Evolutionary conservation across 1,284 basidiomycete species (phyloP).

Genomic region (Trametes hirsuta): DNA sequence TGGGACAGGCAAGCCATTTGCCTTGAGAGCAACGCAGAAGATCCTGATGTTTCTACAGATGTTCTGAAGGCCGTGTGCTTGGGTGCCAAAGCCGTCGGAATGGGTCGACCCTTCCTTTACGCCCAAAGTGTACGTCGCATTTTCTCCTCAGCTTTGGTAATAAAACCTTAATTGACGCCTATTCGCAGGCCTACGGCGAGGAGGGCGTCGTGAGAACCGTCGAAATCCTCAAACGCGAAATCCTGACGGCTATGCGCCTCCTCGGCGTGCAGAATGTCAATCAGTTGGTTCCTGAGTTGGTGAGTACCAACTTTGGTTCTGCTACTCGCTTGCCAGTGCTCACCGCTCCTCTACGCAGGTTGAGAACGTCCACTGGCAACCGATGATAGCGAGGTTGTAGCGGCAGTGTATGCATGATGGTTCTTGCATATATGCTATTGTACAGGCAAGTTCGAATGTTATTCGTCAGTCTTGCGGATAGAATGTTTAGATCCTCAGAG

Average conservation of each 20-base stretch:
- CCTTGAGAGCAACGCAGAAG: background rate
- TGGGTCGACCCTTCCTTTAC: constrained; percentile 90
- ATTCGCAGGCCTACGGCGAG: constrained; percentile 74
- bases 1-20: constrained; percentile 66
- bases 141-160: background rate
- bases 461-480: no score
- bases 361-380: constrained; percentile 71
- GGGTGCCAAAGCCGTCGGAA: constrained; percentile 87
- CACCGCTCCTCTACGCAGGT: constrained; percentile 40
- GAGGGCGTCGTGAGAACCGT: constrained; percentile 79
- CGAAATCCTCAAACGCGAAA: constrained; percentile 80
- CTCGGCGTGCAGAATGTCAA: constrained; percentile 74
- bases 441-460: no score
- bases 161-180: background rate
- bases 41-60: constrained; percentile 46
- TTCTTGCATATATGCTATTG: no score
- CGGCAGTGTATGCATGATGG: no score
- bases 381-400: constrained; percentile 47
- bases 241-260: constrained; percentile 78
- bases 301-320: constrained; percentile 32
- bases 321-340: background rate
- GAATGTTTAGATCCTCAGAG: no score
- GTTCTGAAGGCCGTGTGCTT: constrained; percentile 91
- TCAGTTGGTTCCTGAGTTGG: constrained; percentile 83
- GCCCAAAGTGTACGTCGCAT: constrained; percentile 73